phyloP scores from a whole-genome alignment of 371 early-diverging fungal species.

The Caulochytrium protostelioides region DNA sequence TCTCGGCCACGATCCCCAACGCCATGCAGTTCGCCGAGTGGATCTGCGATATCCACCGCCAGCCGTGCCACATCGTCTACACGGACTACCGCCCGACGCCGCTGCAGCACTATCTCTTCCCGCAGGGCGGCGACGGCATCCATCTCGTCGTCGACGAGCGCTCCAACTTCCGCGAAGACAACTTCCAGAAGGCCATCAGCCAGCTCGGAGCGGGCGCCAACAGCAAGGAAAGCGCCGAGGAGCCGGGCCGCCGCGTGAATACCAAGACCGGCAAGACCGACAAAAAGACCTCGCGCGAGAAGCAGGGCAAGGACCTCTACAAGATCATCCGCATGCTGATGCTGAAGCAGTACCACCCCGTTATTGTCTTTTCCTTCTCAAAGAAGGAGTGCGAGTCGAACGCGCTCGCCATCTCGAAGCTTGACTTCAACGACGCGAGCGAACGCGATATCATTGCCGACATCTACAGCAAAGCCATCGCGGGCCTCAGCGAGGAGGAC shows the following conservation, averaged over 20 bases:
- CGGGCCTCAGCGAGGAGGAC: conserved; percentile 78
- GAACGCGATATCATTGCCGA: conserved; percentile 75
- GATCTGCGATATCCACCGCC: conserved; percentile 89
- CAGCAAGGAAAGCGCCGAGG: conserved; percentile 13
- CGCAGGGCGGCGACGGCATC: conserved; percentile 80
- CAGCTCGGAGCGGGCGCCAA: conserved; percentile 21
- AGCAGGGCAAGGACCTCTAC: conserved; percentile 44
- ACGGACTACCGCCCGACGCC: conserved; percentile 99
- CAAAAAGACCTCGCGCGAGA: conserved; percentile 14
- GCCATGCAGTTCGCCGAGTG: conserved; percentile 99
- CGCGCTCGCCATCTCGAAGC: conserved; percentile 73
- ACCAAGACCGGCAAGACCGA: conserved; percentile 37
- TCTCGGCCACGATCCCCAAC: conserved; percentile 99
- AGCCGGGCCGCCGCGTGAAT: conserved; percentile 4
- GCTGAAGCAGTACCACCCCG: conserved; percentile 83
- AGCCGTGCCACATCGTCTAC: conserved; percentile 97
- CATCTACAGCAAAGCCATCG: conserved; percentile 87
- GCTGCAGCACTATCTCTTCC: conserved; percentile 89
- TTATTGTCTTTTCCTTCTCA: conserved; percentile 97
- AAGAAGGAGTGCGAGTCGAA: conserved; percentile 91
- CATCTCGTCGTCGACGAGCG: conserved; percentile 92
- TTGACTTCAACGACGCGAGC: conserved; percentile 75
- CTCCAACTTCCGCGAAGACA: conserved; percentile 78
- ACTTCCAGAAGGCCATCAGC: conserved; percentile 73
- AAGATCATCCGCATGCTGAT: conserved; percentile 89